Conservation (phyloP, 2,329 filamentous ascomycete genomes). For the Sordariomycetes sp. region DNA sequence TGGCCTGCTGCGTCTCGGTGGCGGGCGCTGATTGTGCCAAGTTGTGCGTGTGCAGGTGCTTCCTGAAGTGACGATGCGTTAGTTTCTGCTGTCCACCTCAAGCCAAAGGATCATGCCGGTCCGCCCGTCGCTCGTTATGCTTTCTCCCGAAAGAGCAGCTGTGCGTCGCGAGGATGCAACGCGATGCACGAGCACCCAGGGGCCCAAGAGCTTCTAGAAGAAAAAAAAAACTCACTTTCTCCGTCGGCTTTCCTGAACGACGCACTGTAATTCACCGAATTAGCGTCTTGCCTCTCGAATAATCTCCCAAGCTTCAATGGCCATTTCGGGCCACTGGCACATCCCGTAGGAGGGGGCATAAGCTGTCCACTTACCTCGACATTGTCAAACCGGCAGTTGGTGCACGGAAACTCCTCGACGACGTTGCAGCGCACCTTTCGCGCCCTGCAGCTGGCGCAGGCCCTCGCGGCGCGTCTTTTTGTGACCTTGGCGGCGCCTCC, state of each 20-base stretch:
- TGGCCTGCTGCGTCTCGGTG: too few species aligned
- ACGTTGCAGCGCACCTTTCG: constrained; percentile 93
- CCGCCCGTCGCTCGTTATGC: too few species aligned
- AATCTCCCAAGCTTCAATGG: too few species aligned
- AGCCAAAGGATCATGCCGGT: background rate
- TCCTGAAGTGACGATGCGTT: background rate
- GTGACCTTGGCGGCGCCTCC: constrained; percentile 35
- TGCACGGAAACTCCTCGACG: constrained; percentile 78
- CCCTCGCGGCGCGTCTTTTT: constrained; percentile 83
- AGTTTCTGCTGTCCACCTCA: background rate
- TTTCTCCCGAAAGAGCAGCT: background rate
- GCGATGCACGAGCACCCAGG: background rate
- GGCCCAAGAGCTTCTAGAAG: background rate
- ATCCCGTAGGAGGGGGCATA: too few species aligned
- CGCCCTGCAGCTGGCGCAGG: constrained; percentile 79
- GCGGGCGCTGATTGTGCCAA: background rate
- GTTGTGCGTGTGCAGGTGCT: background rate
- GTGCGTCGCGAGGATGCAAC: background rate
- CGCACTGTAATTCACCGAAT: constrained; percentile 36
- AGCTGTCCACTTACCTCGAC: constrained; percentile 55
- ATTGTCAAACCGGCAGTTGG: constrained; percentile 75
- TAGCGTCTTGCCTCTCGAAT: too few species aligned
- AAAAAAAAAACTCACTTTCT: constrained; percentile 61
- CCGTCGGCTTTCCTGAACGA: constrained; percentile 72
- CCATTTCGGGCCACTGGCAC: too few species aligned